Evolutionary conservation across 2,329 filamentous ascomycete species (phyloP).

Genomic region (Calonectria pseudoreteaudii): DNA sequence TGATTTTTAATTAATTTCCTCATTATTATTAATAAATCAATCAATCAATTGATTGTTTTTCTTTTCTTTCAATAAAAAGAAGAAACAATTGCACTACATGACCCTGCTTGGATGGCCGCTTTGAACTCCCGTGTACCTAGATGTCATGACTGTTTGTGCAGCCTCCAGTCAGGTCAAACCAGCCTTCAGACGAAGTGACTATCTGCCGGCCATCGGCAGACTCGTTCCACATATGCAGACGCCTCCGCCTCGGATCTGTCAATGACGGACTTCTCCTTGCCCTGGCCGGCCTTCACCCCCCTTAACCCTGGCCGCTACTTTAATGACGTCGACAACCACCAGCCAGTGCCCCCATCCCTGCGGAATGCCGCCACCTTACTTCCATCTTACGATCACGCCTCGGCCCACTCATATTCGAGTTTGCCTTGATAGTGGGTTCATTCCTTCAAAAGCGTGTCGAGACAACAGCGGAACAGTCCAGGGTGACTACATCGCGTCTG

Average conservation of each 20-base stretch:
- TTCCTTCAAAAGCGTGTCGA: conserved; percentile 18
- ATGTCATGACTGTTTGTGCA: conserved; percentile 33
- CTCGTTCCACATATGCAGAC: conserved; percentile 40
- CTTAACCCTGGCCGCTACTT: conserved; percentile 9
- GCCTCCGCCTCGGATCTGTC: conserved; percentile 38
- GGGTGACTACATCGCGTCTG: conserved; percentile 7
- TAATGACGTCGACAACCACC: conserved; percentile 36
- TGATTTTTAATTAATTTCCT: not conserved
- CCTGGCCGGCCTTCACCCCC: conserved; percentile 10
- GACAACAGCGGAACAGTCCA: conserved; percentile 24
- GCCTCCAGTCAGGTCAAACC: conserved; percentile 24
- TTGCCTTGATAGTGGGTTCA: conserved; percentile 28
- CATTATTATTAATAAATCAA: too few species aligned
- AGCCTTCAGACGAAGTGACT: conserved; percentile 21
- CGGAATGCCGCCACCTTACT: conserved; percentile 8
- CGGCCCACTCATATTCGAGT: conserved; percentile 25
- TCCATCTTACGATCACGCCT: conserved; percentile 35
- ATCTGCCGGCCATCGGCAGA: conserved; percentile 43
- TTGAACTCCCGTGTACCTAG: not conserved
- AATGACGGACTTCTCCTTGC: conserved; percentile 23
- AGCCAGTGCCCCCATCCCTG: conserved; percentile 9
- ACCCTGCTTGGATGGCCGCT: too few species aligned
- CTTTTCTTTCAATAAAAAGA: not conserved
- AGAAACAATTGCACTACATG: not conserved
- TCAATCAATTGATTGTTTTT: too few species aligned